A percentile compares a stretch with the other conserved stretches of the same genome.
phyloP scores from a whole-genome alignment of 768 basidiomycete species.

The Lactarius akahatsu region DNA sequence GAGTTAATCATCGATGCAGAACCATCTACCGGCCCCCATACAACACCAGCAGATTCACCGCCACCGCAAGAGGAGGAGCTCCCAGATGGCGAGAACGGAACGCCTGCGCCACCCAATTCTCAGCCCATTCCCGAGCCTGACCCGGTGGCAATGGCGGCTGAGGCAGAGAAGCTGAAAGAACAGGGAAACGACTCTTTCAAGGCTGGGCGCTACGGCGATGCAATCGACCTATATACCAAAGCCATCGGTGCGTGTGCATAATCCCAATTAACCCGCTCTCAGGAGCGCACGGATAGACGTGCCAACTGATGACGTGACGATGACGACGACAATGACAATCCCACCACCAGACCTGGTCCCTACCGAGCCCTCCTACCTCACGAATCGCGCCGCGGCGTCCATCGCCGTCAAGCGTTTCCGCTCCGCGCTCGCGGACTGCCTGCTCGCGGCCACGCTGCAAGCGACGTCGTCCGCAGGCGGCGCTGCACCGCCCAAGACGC shows the following conservation, averaged over 20 bases:
- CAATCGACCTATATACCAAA: slow-evolving; percentile 71
- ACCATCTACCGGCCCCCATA: not conserved
- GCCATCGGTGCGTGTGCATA: slow-evolving; percentile 58
- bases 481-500: slow-evolving; percentile 66
- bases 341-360: slow-evolving; percentile 33
- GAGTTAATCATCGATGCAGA: not conserved
- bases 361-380: slow-evolving; percentile 69
- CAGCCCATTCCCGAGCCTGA: slow-evolving; percentile 24
- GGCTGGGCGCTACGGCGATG: slow-evolving; percentile 58
- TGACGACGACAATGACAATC: not conserved
- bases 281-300: not conserved
- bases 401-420: slow-evolving; percentile 80
- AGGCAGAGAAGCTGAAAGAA: slow-evolving; percentile 68
- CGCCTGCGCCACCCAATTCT: slow-evolving; percentile 1
- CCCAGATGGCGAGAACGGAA: not conserved
- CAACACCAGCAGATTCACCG: slow-evolving; percentile 12
- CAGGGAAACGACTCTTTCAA: slow-evolving; percentile 77
- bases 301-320: not conserved
- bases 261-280: not conserved
- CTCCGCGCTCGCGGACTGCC: slow-evolving; percentile 75
- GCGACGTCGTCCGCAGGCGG: slow-evolving; percentile 35
- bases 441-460: slow-evolving; percentile 67
- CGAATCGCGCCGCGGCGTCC: slow-evolving; percentile 84
- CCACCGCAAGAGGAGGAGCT: not conserved
- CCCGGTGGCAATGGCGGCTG: slow-evolving; percentile 40